Base-by-base conservation (phyloP, 1,139 yeast species). In the Spencermartinsiella ligniputridi region DNA sequence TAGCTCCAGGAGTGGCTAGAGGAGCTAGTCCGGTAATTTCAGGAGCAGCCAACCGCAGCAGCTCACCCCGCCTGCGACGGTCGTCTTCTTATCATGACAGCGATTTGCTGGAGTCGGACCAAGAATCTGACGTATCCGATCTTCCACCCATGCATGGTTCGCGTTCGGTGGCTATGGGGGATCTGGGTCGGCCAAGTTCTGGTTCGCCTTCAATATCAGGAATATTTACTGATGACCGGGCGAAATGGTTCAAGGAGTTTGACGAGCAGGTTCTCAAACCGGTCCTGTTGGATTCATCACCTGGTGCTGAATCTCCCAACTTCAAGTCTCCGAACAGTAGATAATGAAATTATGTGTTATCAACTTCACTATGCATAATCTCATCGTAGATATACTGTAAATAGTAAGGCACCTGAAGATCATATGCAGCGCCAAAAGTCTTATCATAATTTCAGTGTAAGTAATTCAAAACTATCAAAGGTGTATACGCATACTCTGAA, bases 231-330 rank as follows among this genome's bases (percentile, higher is more conserved):
- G 94, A 84, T 55, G 88, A 83, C 50, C 87, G 83, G 50, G 85
- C 94, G 11, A 81, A 79, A 58, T 92, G 99, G 97, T 92, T 92
- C 64, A 82, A 88, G 20, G 83, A 81, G 56, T 87, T 92, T 62
- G 99, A 92, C 62, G 96, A 92, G 56, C 86, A 88, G 61, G 94
- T 92, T n/a, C 74, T 92, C 54, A 94, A 92, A 63, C 99, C 99
- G 0, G 97, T 92, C 0, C 74, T 92, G 47, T 74, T 92, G 51
- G 98, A 92, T 57, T 46, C 54, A 4, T 52, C 58, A 2, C 60
- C 60, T 3, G 57, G 58, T 5, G 40, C 54, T 6, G 42, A 42
- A 15, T 47, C 56, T 8, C 52, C 54, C 4, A 42, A 44, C 13
- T 32, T 42, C 29, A 38, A 39, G 33, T 20, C 12, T 18, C 24